Evolutionary conservation across 208 protist genomes (phyloP), one percentile per base, ranked within the genome.

Genomic region (Hexamita inflata): DNA sequence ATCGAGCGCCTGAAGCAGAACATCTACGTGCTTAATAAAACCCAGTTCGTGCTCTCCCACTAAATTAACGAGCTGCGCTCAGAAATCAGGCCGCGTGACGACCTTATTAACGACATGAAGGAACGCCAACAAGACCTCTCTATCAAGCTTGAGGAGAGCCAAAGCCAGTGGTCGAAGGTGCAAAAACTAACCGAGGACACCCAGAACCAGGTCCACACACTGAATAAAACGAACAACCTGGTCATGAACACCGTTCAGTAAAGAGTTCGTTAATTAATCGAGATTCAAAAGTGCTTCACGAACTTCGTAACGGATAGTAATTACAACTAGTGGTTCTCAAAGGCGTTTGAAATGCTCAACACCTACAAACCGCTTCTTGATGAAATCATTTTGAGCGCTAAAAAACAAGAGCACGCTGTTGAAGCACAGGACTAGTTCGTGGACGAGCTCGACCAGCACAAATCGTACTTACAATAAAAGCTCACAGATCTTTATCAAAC

Each of bases 21-120:
- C 2, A 49, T 70, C 15, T 15, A 70, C 11, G 28, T 15, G 11
- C 35, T 70, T 15, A 19, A 4, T 30, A 70, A 70, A 49, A 57
- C 7, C 9, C 35, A 70, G n/a, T 70, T 70, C n/a, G 64, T 70
- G 7, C 40, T 70, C 11, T 42, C 32, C 2, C n/a, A 70, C 35
- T 38, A 49, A n/a, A 70, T 70, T 38, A 24, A n/a, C 2, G 9
- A 13, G 9, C 35, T 70, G 9, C 11, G 42, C 4, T n/a, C 32
- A 49, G 64, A 70, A n/a, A 70, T 70, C 35, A n/a, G 38, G 11
- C 64, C 64, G 28, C 2, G 64, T 32, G 64, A 70, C 42, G 40
- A 40, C 11, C 35, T 70, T 15, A 45, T 70, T n/a, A 49, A 32
- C 42, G 64, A 70, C 35, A 70, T 70, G 64, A n/a, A 38, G n/a